Base-by-base conservation (phyloP, 148 eudicot species). In the Rhododendron williamsianum region DNA sequence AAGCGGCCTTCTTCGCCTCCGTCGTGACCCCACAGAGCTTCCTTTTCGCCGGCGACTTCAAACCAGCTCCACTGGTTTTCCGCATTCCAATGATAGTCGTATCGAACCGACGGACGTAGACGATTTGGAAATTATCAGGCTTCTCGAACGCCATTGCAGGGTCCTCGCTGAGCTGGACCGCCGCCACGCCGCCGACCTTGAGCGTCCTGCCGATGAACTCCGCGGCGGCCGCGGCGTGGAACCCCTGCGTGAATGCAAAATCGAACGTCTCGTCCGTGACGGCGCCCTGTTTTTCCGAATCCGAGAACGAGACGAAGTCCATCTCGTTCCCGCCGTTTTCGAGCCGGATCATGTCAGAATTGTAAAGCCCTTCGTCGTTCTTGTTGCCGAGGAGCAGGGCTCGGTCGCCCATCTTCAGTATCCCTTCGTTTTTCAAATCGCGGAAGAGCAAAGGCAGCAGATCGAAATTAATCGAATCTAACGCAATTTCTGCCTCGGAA, bases 341-440 rank as follows among this genome's bases (percentile, higher is more conserved):
- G 65, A 58, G n/a, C n/a, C 2, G 9, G 6, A 84, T 65, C 35
- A 86, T 51, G 33, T 72, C 65, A 19, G 87, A 41, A 81, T 82
- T 82, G 27, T 41, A 45, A 33, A 60, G 18, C 12, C 15, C 78
- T 56, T 52, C 49, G 4, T 81, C 84, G 0, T 86, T 85, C 21
- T 33, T 82, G 30, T 43, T 48, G 69, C 83, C 85, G 52, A 90
- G 81, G 48, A 91, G 77, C 1, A 88, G 82, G 54, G 90, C 86
- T 82, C 88, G 85, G 43, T 86, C 88, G 38, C 85, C 88, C 21
- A 30, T 46, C 87, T 88, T 89, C 54, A 88, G 23, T 19, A 91
- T 82, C 13, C 94, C 93, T 87, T 92, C 91, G 33, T 91, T 91
- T 9, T 85, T 86, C 7, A 92, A 82, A 73, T 92, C 94, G 33